Base-by-base conservation (phyloP, 805 yeast species). In the Naumovozyma baii region DNA sequence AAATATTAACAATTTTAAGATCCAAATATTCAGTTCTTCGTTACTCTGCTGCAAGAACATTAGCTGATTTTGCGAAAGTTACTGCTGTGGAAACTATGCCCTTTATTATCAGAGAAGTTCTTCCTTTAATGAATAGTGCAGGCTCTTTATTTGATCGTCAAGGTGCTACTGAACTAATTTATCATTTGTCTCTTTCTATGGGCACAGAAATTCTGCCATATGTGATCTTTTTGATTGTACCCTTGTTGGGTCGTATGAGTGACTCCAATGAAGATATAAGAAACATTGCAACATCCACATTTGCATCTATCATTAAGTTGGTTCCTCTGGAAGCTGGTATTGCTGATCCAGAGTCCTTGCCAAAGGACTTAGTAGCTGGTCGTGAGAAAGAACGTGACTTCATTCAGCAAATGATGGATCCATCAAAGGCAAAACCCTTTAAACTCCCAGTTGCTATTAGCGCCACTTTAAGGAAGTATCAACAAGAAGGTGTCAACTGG, bases 401-500 rank as follows among this genome's bases (percentile, higher is more conserved):
- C 50, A 83, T 92, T 41, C 83, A 82, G 50, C 98, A 92, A 57
- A 90, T 92, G 97, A 85, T 92, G 92, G 97, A 92, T 59, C 94
- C 95, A 14, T 70, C 85, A 3, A 87, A 88, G 57, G 83, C 92
- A 34, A 75, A 88, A 51, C 79, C 94, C 0, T 92, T 90, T 58
- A 80, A 76, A 37, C 64, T 94, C 29, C 98, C 98, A 0, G 92
- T 92, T 31, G 76, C 88, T 2, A 86, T 92, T 44, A 83, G 85
- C 46, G 98, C 98, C 0, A 85, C 94, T 1, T 70, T 92, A 46
- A 76, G 99, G 58, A 83, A 84, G 46, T 92, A 92, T 57, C 99
- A 92, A 64, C 97, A 92, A 59, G 97, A 92, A 44, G 99, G 99
- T 62, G 94, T 92, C 30, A 92, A 90, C 59, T 92, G 99, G 99